Conservation (phyloP, 129 eudicot genomes). For the Smallanthus sonchifolius region DNA sequence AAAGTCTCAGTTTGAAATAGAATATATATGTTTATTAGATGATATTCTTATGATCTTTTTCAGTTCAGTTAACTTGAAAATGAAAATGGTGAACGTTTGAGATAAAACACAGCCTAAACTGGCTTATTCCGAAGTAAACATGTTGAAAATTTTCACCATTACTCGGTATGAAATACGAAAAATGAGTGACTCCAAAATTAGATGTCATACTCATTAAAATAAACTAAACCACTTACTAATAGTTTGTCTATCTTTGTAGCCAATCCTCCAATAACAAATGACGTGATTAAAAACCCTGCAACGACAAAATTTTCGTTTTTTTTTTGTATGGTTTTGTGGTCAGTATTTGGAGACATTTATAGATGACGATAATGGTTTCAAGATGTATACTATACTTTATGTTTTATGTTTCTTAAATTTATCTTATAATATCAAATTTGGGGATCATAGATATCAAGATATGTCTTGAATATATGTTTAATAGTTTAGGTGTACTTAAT, state of each 20-base stretch:
- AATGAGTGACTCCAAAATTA: background rate
- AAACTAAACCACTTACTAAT: background rate
- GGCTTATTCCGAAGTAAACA: background rate
- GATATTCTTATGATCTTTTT: too few species aligned
- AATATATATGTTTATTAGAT: too few species aligned
- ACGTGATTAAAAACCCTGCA: conserved; percentile 20
- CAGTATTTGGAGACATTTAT: background rate
- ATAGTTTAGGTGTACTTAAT: too few species aligned
- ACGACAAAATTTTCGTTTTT: conserved; percentile 5
- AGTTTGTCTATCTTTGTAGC: conserved; percentile 18
- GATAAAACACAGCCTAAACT: background rate
- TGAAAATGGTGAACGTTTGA: background rate
- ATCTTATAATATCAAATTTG: background rate
- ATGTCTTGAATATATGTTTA: too few species aligned
- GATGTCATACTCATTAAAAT: background rate
- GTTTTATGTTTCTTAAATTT: background rate
- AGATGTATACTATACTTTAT: background rate
- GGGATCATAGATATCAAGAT: too few species aligned
- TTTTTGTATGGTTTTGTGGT: background rate
- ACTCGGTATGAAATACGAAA: background rate
- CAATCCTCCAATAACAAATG: conserved; percentile 17
- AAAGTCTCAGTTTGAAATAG: too few species aligned
- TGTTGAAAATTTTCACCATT: background rate
- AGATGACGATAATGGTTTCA: background rate
- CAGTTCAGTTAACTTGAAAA: too few species aligned